Base-by-base conservation (phyloP, 345 rosid genomes). In the Trapa incisa region DNA sequence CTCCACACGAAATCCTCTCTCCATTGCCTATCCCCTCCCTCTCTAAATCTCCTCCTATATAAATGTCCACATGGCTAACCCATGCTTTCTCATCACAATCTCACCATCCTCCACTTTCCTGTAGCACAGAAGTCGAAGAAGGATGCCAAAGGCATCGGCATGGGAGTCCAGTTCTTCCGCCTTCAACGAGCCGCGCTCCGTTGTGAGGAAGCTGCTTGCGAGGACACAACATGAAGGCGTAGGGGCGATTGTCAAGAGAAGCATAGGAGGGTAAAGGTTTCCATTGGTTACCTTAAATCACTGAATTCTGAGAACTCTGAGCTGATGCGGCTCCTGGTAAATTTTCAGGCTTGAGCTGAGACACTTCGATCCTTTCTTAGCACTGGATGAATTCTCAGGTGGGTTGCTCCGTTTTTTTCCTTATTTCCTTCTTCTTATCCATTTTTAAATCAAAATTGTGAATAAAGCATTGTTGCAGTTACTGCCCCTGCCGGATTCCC, bases 401-500 rank as follows among this genome's bases (percentile, higher is more conserved):
- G 37, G 58, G 76, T 79, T 38, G 47, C 75, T 74, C 65, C 6
- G 60, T 5, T 8, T 54, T 1, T 54, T 6, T 29, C 9, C 22
- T 3, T 74, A 47, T 64, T 68, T 54, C 65, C 7, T 67, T 41
- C 47, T 63, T 62, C 58, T 54, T 50, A 61, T 29, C 17, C 7
- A 43, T 39, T 1, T 68, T 38, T 66, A 2, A 43, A 5, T 15
- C 56, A 89, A 85, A 76, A 68, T 85, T 68, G 79, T 75, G 75
- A 78, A 1, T 66, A 29, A 13, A 11, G 22, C 13, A 14, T 10
- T 64, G 57, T 37, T 53, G 12, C 88, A 89, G 98, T 84, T 39
- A 81, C 91, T 64, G 85, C 92, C 57, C 96, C 96, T 37, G 83
- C 92, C 63, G 98, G 98, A 63, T 92, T 92, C 75, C 96, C 92